These are phyloP conservation scores for Fusarium buharicum DNA, from an alignment of 2,329 filamentous ascomycete species.

Conservation along the genomic window DNA sequence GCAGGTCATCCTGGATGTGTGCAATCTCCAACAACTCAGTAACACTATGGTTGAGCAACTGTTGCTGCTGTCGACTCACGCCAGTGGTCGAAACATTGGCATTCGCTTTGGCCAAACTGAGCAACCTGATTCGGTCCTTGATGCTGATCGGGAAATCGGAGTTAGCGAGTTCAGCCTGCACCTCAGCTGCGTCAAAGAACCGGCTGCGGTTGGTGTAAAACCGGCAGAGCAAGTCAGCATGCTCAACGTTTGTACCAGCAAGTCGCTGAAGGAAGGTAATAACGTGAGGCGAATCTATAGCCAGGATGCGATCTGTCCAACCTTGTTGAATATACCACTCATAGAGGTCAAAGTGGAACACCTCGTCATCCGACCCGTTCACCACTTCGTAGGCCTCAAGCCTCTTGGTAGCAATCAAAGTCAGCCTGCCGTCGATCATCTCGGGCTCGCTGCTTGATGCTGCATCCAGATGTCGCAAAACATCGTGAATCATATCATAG, in stretches of 20 bases:
- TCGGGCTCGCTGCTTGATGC: constrained; percentile 76
- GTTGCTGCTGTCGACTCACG: constrained; percentile 81
- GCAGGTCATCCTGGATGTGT: constrained; percentile 91
- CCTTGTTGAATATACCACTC: constrained; percentile 94
- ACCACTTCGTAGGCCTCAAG: constrained; percentile 92
- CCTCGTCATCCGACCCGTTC: constrained; percentile 86
- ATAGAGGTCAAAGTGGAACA: constrained; percentile 96
- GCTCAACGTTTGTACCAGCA: constrained; percentile 74
- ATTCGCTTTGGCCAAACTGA: constrained; percentile 91
- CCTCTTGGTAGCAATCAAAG: constrained; percentile 79
- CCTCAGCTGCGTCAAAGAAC: constrained; percentile 87
- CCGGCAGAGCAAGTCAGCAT: constrained; percentile 91
- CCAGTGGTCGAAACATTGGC: constrained; percentile 84
- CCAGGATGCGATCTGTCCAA: constrained; percentile 85
- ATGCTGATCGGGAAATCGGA: constrained; percentile 84
- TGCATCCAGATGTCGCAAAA: constrained; percentile 80
- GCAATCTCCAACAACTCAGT: constrained; percentile 89
- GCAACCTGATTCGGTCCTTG: constrained; percentile 86
- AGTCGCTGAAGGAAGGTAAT: constrained; percentile 85
- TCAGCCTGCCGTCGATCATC: constrained; percentile 79
- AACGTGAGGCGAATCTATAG: constrained; percentile 85
- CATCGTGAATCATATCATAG: constrained; percentile 88
- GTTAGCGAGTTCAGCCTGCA: constrained; percentile 84
- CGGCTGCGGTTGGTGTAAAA: constrained; percentile 88
- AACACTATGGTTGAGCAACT: constrained; percentile 85